phyloP scores from a whole-genome alignment of 306 rosid genomes.

The Dryas alaskensis region DNA sequence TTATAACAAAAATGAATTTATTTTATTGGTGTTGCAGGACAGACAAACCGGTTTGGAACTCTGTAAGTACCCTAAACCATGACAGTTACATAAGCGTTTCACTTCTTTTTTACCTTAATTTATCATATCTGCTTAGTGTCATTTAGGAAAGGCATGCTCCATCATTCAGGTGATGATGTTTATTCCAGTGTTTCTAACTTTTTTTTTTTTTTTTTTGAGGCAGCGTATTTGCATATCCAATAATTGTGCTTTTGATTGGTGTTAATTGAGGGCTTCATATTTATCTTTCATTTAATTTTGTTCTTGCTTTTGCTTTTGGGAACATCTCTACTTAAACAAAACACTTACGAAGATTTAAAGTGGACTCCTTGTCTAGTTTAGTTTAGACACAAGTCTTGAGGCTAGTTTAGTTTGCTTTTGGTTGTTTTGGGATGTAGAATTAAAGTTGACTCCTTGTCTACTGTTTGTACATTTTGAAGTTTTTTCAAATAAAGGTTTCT shows the following conservation, averaged over 20 bases:
- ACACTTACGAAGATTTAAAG: background rate
- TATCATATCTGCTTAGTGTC: background rate
- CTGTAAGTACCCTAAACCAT: conserved; percentile 60
- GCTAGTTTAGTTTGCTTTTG: too few relatives aligned
- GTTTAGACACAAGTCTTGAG: too few relatives aligned
- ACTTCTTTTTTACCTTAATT: background rate
- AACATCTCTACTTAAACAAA: background rate
- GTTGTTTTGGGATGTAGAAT: too few relatives aligned
- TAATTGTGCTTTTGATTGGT: background rate
- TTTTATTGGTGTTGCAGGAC: conserved; percentile 63
- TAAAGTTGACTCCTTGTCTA: too few relatives aligned
- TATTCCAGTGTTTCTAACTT: background rate
- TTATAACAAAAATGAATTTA: too few relatives aligned
- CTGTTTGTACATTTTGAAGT: too few relatives aligned
- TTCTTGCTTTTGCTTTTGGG: background rate
- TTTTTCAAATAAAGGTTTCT: too few relatives aligned
- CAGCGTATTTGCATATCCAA: background rate
- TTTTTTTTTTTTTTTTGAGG: background rate
- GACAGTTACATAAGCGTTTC: background rate
- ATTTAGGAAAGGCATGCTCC: background rate
- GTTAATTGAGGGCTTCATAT: background rate
- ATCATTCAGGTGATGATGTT: background rate
- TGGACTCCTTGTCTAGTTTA: too few relatives aligned
- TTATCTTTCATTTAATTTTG: background rate
- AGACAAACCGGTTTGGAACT: conserved; percentile 79